These are phyloP conservation scores for Tarenaya hassleriana DNA, from an alignment of 345 rosid species.

Conservation along the genomic window DNA sequence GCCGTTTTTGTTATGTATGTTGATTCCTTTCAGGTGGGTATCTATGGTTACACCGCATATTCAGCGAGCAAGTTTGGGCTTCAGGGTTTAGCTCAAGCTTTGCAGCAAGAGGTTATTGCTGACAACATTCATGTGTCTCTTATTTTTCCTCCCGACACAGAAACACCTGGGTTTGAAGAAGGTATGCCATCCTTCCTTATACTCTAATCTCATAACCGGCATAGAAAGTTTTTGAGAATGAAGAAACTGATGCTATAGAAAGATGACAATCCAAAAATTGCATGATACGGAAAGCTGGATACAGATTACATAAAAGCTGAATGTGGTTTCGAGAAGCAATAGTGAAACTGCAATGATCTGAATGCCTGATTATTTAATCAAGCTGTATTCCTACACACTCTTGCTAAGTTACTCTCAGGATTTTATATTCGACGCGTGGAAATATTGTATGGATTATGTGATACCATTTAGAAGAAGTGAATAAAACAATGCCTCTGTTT, in stretches of 20 bases:
- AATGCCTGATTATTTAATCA: no score
- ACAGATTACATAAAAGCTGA: no score
- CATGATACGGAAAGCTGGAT: no score
- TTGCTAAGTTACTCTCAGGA: no score
- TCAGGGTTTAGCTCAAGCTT: slow-evolving; percentile 80
- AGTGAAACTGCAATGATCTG: no score
- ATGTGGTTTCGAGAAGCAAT: no score
- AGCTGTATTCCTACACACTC: no score
- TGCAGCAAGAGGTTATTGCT: slow-evolving; percentile 83
- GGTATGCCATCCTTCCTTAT: slow-evolving; percentile 31
- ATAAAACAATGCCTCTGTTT: no score
- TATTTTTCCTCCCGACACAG: slow-evolving; percentile 79
- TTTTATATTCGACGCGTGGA: no score
- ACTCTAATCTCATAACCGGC: background rate
- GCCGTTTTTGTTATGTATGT: background rate
- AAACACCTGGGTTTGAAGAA: slow-evolving; percentile 69
- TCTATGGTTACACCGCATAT: slow-evolving; percentile 85
- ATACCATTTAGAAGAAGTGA: no score
- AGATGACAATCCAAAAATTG: no score
- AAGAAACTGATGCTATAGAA: background rate
- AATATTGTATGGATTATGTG: no score
- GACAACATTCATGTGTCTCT: slow-evolving; percentile 74
- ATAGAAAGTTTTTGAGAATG: background rate
- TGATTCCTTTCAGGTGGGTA: slow-evolving; percentile 51
- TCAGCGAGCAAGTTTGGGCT: slow-evolving; percentile 83